A percentile compares a stretch with the other conserved stretches of the same genome.
Evolutionary conservation across 176 grass and related monocot species (phyloP).

Genomic region (Raddia distichophylla): DNA sequence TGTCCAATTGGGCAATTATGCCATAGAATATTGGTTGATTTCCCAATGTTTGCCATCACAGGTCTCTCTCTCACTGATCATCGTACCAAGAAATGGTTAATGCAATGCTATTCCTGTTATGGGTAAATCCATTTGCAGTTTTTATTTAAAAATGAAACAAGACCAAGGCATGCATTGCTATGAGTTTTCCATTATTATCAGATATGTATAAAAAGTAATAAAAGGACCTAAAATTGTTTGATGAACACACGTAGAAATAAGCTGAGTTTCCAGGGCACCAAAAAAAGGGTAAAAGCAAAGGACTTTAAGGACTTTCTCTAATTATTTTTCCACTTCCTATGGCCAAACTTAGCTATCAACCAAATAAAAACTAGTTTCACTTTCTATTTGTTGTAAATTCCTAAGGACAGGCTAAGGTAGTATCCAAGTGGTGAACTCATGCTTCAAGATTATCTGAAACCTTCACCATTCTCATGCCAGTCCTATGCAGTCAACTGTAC

Average conservation of each 20-base stretch:
- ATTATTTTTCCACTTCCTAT: background rate
- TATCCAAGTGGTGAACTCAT: background rate
- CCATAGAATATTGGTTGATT: conserved; percentile 86
- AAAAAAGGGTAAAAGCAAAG: conserved; percentile 6
- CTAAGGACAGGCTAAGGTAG: background rate
- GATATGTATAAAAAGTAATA: background rate
- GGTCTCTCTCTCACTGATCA: conserved; percentile 54
- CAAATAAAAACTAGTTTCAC: background rate
- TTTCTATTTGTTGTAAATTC: background rate
- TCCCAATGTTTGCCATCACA: conserved; percentile 66
- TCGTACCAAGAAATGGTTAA: conserved; percentile 40
- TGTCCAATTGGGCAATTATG: conserved; percentile 75
- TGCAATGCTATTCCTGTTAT: background rate
- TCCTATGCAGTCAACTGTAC: background rate
- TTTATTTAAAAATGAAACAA: background rate
- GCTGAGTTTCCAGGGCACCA: background rate
- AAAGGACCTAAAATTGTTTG: background rate
- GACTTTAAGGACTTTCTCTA: background rate
- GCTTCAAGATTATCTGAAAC: conserved; percentile 5
- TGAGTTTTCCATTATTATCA: background rate
- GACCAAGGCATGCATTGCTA: background rate
- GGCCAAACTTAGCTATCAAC: background rate
- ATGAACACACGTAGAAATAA: background rate
- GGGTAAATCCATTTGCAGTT: conserved; percentile 15
- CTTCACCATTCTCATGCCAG: background rate